These are phyloP conservation scores for Cyclotella cryptica DNA, from an alignment of 108 stramenopile genomes.

Conservation along the genomic window DNA sequence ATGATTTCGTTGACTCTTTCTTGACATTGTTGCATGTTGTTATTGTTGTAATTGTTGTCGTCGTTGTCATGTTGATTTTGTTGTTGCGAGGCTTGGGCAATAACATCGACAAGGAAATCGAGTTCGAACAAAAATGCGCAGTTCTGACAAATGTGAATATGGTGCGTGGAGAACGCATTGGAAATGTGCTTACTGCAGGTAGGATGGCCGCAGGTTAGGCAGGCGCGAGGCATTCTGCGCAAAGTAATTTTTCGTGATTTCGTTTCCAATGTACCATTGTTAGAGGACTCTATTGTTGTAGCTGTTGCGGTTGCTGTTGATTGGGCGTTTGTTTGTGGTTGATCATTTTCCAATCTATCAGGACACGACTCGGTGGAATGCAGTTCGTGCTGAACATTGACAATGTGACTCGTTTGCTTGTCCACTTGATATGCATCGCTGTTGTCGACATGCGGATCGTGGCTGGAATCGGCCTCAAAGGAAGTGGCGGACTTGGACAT, in stretches of 20 bases:
- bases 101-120: slow-evolving; percentile 71
- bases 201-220: slow-evolving; percentile 55
- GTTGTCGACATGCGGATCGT: background rate
- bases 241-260: slow-evolving; percentile 12
- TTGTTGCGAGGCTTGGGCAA: slow-evolving; percentile 30
- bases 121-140: slow-evolving; percentile 69
- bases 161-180: slow-evolving; percentile 49
- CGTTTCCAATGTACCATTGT: background rate
- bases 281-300: background rate
- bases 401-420: background rate
- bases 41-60: background rate
- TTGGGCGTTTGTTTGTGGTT: background rate
- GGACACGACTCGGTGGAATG: slow-evolving; percentile 15
- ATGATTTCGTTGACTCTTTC: slow-evolving; percentile 60
- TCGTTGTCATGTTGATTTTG: background rate
- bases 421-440: background rate
- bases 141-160: slow-evolving; percentile 59
- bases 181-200: slow-evolving; percentile 54
- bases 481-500: background rate
- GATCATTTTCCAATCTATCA: background rate
- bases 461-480: background rate
- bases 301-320: background rate
- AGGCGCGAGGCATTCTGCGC: slow-evolving; percentile 18
- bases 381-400: background rate
- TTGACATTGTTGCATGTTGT: slow-evolving; percentile 26